A percentile compares a stretch with the other conserved stretches of the same genome.
phyloP scores from a whole-genome alignment of 371 early-diverging fungal genomes.

The Mortierella sp. region DNA sequence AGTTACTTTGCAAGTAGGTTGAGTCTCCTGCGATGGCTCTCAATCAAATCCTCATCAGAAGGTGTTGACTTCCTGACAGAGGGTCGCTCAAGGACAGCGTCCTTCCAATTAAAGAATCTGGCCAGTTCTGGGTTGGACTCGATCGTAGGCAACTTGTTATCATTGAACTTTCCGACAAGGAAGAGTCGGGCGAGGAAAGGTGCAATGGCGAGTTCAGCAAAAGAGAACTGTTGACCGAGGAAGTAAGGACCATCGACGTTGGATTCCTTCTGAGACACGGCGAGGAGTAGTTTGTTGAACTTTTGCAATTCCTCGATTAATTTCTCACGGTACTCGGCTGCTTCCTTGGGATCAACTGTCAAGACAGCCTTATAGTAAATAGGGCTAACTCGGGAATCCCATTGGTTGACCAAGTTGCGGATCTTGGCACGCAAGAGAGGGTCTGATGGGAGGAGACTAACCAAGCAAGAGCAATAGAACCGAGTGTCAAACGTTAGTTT shows the following conservation, averaged over 20 bases:
- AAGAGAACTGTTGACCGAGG: conserved; percentile 40
- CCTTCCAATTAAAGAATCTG: conserved; percentile 44
- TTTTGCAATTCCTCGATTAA: conserved; percentile 37
- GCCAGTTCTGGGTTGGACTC: conserved; percentile 26
- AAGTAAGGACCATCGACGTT: conserved; percentile 22
- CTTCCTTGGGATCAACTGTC: conserved; percentile 19
- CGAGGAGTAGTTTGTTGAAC: conserved; percentile 24
- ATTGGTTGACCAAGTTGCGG: conserved; percentile 47
- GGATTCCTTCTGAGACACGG: conserved; percentile 20
- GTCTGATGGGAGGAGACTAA: conserved; percentile 42
- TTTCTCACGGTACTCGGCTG: conserved; percentile 22
- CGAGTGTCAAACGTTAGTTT: too few species aligned
- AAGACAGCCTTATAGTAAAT: conserved; percentile 27
- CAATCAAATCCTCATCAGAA: conserved; percentile 21
- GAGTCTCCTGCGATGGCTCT: too few species aligned
- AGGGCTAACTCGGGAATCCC: conserved; percentile 26
- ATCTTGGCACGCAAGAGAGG: conserved; percentile 39
- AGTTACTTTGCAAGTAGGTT: too few species aligned
- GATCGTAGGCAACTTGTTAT: conserved; percentile 19
- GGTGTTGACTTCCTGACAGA: conserved; percentile 26
- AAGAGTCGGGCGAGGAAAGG: conserved; percentile 33
- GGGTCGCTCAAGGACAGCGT: conserved; percentile 20
- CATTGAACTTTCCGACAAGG: conserved; percentile 28
- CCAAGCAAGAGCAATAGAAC: too few species aligned
- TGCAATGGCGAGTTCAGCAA: conserved; percentile 40